Evolutionary conservation across 345 rosid species (phyloP).

Genomic region (Populus alba): DNA sequence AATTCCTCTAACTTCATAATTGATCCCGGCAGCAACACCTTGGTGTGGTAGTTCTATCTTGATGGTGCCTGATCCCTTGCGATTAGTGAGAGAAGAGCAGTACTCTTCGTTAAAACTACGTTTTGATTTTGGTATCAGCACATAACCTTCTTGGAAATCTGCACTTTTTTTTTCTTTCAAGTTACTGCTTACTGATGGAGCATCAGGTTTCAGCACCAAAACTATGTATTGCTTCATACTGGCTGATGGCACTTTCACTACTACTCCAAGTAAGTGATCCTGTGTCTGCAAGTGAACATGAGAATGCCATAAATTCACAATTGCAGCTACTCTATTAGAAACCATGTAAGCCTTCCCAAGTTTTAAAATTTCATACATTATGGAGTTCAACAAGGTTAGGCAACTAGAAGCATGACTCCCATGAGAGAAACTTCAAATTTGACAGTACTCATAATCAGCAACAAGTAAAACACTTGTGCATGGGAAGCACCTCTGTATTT

Average conservation of each 20-base stretch:
- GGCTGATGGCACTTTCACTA: slow-evolving; percentile 52
- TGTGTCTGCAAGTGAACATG: slow-evolving; percentile 43
- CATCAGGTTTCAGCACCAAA: slow-evolving; percentile 72
- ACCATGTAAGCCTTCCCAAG: not conserved
- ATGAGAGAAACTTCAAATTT: not conserved
- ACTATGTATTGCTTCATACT: slow-evolving; percentile 60
- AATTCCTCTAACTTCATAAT: slow-evolving; percentile 74
- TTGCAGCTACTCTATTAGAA: not conserved
- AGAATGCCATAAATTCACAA: slow-evolving; percentile 18
- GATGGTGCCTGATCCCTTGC: slow-evolving; percentile 64
- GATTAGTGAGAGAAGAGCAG: slow-evolving; percentile 38
- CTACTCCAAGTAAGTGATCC: slow-evolving; percentile 86
- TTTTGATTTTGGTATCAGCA: slow-evolving; percentile 69
- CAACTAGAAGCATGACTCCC: not conserved
- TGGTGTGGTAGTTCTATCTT: slow-evolving; percentile 62
- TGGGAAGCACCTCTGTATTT: slow-evolving; percentile 4
- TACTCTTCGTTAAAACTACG: slow-evolving; percentile 68
- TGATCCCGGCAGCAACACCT: slow-evolving; percentile 77
- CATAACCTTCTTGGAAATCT: slow-evolving; percentile 50
- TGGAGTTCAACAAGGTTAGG: not conserved
- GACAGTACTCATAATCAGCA: not conserved
- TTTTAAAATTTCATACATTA: not conserved
- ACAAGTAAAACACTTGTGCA: not conserved
- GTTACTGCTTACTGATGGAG: slow-evolving; percentile 37
- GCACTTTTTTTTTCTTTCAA: slow-evolving; percentile 49